Evolutionary conservation across 2,329 filamentous ascomycete genomes (phyloP), one percentile per base, ranked within the genome.

Genomic region (Geosmithia putterillii): DNA sequence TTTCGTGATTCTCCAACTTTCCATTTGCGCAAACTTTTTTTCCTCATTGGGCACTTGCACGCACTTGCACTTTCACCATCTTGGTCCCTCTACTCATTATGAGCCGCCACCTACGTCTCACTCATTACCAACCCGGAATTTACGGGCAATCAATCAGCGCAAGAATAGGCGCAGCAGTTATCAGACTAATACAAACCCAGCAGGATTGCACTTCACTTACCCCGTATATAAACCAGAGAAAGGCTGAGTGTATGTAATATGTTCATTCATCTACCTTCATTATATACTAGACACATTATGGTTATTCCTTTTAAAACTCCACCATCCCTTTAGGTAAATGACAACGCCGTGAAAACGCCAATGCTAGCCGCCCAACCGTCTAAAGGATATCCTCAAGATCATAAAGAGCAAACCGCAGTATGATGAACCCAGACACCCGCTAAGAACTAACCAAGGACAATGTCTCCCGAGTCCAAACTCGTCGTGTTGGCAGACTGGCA

Each of bases 331-430:
- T 25, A 7, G 23, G 28, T 12, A 32, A 32, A 7, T 14, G 3
- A 32, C 10, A 37, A 42, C 34, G 28, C 25, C 36, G 7, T 38
- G 4, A 8, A 21, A 38, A 38, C 36, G 28, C 28, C 25, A 37
- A 36, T 32, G 25, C 19, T n/a, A 42, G 4, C 34, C 19, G 22
- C 20, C n/a, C 15, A 17, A 40, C n/a, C 15, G 15, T 8, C 38
- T 8, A 23, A 40, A 28, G 41, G 28, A 42, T 42, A 42, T 37
- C 41, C 18, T 42, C 28, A 42, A 42, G 25, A 42, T 25, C 41
- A 37, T 37, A 32, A 25, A 42, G 14, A 36, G n/a, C 28, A 32
- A 32, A 32, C 15, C 37, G 38, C 12, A 40, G 2, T 2, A 3
- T 22, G 38, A 40, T 15, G 10, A 7, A 38, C 9, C 4, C 15